Percentiles rank a stretch among this genome's conserved stretches.
Conservation (phyloP, 1,139 yeast genomes). For the Candida sp. region DNA sequence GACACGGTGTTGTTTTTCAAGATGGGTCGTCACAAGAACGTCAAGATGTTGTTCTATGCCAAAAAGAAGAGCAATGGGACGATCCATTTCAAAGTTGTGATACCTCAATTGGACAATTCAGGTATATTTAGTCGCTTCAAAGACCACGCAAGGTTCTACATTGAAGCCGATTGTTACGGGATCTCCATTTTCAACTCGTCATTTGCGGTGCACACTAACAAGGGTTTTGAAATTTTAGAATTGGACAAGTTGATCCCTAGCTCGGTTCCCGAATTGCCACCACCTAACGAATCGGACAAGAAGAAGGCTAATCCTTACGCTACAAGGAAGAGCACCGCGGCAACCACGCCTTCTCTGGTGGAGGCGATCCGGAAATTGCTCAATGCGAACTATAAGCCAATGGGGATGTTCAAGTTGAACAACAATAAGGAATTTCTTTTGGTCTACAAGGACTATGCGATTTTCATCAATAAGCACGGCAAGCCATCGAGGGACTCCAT, state of each 20-base stretch:
- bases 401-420: slow-evolving; percentile 65
- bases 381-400: slow-evolving; percentile 50
- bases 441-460: slow-evolving; percentile 75
- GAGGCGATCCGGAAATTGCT: slow-evolving; percentile 38
- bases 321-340: slow-evolving; percentile 21
- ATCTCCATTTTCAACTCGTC: slow-evolving; percentile 63
- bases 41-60: slow-evolving; percentile 60
- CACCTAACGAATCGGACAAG: slow-evolving; percentile 15
- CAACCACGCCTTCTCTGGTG: slow-evolving; percentile 20
- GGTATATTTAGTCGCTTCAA: slow-evolving; percentile 56
- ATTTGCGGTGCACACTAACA: slow-evolving; percentile 68
- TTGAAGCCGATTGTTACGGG: slow-evolving; percentile 58
- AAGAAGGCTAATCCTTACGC: slow-evolving; percentile 31
- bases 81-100: slow-evolving; percentile 54
- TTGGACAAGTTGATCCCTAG: slow-evolving; percentile 62
- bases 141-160: slow-evolving; percentile 50
- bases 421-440: slow-evolving; percentile 59
- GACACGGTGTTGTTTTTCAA: slow-evolving; percentile 55
- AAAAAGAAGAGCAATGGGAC: slow-evolving; percentile 51
- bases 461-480: slow-evolving; percentile 72
- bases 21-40: slow-evolving; percentile 64
- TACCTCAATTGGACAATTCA: slow-evolving; percentile 54
- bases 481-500: slow-evolving; percentile 59
- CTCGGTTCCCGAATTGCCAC: slow-evolving; percentile 48
- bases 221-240: slow-evolving; percentile 72